Conservation (phyloP, 208 protist genomes). For the Leishmania amazonensis region DNA sequence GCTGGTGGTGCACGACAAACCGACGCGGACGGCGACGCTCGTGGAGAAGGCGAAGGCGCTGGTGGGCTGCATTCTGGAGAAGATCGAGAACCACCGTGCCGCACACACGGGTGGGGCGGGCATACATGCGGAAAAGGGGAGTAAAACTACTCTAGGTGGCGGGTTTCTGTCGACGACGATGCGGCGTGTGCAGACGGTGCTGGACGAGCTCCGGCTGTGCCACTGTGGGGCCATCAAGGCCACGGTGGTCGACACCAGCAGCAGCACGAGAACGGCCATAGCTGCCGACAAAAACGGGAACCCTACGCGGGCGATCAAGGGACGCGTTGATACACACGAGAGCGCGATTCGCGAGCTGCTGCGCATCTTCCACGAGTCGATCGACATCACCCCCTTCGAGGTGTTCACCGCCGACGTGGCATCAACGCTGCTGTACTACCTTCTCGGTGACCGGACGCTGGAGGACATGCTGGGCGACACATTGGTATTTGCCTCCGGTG, state of each 20-base stretch:
- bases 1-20: conserved; percentile 37
- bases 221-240: neutral
- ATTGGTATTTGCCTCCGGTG: conserved; percentile 31
- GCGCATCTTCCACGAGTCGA: conserved; percentile 30
- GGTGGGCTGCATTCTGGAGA: conserved; percentile 22
- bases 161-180: conserved; percentile 23
- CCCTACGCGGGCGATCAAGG: neutral
- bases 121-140: conserved; percentile 9
- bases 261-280: neutral
- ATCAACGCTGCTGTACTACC: conserved; percentile 41
- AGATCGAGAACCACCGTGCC: conserved; percentile 25
- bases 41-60: conserved; percentile 45
- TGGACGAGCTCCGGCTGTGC: conserved; percentile 25
- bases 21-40: conserved; percentile 47
- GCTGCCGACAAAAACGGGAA: neutral
- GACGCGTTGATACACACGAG: conserved; percentile 29
- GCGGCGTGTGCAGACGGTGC: conserved; percentile 22
- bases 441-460: conserved; percentile 35
- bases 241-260: neutral
- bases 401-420: conserved; percentile 47
- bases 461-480: conserved; percentile 36
- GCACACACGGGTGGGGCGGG: neutral
- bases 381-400: conserved; percentile 54
- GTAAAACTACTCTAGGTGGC: conserved; percentile 9
- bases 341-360: conserved; percentile 32